Evolutionary conservation across 352 stramenopile species (phyloP), one percentile per base, ranked within the genome.

Genomic region (Globisporangium cederbergense): DNA sequence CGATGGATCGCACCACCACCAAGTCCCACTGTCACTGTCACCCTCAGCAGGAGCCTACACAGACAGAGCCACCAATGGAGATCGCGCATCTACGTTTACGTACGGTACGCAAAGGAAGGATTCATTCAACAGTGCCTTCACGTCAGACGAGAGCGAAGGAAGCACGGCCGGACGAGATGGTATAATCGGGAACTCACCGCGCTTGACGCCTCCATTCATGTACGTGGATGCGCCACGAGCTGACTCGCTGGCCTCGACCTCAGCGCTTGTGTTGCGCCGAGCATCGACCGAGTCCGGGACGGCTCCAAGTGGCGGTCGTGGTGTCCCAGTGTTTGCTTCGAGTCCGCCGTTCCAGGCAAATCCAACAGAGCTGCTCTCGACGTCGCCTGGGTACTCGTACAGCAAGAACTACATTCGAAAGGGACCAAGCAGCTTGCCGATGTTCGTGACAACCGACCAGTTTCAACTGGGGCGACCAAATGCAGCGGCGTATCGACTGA

Each of bases 341-440:
- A 92, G 81, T 50, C 84, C 84, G 18, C 79, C 81, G 11, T 91
- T 91, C 28, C 75, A 89, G 66, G 72, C 77, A 4, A 91, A 90
- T 51, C 81, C 84, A 1, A 75, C 76, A 13, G 84, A 93, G 50
- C 47, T 92, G 34, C 64, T 90, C 7, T 93, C 82, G 2, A 90
- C 81, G 2, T 91, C 84, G 3, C 84, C 84, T 32, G 84, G 78
- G 0, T 91, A 91, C 61, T 86, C 77, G 13, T 87, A 89, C 68
- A 88, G 73, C 64, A 93, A 88, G 65, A 85, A 87, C 34, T 89
- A 78, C 46, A 69, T 83, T 54, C 62, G 66, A 47, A 78, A 79
- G 22, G 63, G 73, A 45, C 71, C 74, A 6, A 78, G 81, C 22
- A 80, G 67, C 32, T 46, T 77, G 9, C 79, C 79, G 5, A 86